phyloP scores from a whole-genome alignment of 2,329 filamentous ascomycete species.

The Phyllosticta citribraziliensis region DNA sequence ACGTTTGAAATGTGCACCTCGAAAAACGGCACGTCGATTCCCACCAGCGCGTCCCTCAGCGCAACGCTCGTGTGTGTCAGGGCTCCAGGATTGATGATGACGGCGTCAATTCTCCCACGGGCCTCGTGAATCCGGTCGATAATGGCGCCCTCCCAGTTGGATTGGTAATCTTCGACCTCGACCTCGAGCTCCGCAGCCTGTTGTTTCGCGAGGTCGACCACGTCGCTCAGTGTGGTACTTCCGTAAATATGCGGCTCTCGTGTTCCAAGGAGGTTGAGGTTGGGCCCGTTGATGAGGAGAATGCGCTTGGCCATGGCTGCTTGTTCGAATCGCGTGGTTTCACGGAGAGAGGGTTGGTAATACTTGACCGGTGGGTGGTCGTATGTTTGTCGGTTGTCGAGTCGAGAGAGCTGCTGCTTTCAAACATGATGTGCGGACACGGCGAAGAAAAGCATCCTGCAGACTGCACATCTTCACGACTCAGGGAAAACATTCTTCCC shows the following conservation, averaged over 20 bases:
- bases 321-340: background rate
- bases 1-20: slow-evolving; percentile 72
- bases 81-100: slow-evolving; percentile 67
- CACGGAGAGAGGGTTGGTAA: background rate
- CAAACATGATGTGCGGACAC: background rate
- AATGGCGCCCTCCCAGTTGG: slow-evolving; percentile 68
- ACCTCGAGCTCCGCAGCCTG: slow-evolving; percentile 43
- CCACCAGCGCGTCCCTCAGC: slow-evolving; percentile 62
- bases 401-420: background rate
- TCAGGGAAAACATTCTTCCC: background rate
- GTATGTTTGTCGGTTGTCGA: background rate
- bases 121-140: slow-evolving; percentile 65
- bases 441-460: background rate
- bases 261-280: slow-evolving; percentile 69
- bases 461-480: background rate
- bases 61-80: slow-evolving; percentile 70
- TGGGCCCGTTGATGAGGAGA: slow-evolving; percentile 72
- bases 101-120: slow-evolving; percentile 48
- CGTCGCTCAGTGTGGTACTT: slow-evolving; percentile 54
- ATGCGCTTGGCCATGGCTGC: slow-evolving; percentile 37
- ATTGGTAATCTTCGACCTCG: slow-evolving; percentile 55
- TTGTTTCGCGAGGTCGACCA: slow-evolving; percentile 40
- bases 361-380: background rate
- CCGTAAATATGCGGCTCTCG: slow-evolving; percentile 68
- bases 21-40: slow-evolving; percentile 61